Evolutionary conservation across 140 eudicot species (phyloP).

Genomic region (Oenanthe javanica): DNA sequence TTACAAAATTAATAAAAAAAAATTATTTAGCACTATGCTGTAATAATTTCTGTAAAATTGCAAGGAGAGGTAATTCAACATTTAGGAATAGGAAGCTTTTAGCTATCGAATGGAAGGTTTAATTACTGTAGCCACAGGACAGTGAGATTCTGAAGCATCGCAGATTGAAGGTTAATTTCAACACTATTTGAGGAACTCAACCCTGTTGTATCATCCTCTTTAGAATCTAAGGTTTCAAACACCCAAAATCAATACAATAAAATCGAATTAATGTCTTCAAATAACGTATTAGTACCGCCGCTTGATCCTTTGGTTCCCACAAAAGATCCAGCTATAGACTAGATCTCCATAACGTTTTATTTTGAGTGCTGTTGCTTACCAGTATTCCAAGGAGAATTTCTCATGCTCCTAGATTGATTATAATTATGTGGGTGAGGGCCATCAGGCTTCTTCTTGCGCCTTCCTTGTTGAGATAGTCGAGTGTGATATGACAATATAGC

Average conservation of each 20-base stretch:
- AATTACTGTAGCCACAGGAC: background rate
- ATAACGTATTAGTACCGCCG: background rate
- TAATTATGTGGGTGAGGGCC: conserved; percentile 31
- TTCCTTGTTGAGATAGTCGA: conserved; percentile 57
- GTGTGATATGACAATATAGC: conserved; percentile 70
- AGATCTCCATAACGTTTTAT: conserved; percentile 12
- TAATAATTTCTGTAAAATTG: background rate
- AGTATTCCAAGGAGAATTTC: conserved; percentile 32
- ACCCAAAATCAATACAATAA: background rate
- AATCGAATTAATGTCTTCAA: background rate
- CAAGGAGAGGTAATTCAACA: background rate
- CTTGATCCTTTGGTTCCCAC: background rate
- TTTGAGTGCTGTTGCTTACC: conserved; percentile 39
- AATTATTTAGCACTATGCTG: background rate
- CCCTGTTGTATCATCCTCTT: background rate
- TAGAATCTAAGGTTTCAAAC: conserved; percentile 1
- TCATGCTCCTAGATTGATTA: conserved; percentile 35
- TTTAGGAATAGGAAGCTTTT: no score
- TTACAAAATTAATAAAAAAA: background rate
- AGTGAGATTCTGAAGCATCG: background rate
- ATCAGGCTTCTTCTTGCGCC: conserved; percentile 64
- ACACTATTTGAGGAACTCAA: background rate
- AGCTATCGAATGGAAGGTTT: background rate
- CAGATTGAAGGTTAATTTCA: no score
- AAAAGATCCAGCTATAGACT: background rate